phyloP scores from a whole-genome alignment of 345 rosid species.

The Camelina neglecta region DNA sequence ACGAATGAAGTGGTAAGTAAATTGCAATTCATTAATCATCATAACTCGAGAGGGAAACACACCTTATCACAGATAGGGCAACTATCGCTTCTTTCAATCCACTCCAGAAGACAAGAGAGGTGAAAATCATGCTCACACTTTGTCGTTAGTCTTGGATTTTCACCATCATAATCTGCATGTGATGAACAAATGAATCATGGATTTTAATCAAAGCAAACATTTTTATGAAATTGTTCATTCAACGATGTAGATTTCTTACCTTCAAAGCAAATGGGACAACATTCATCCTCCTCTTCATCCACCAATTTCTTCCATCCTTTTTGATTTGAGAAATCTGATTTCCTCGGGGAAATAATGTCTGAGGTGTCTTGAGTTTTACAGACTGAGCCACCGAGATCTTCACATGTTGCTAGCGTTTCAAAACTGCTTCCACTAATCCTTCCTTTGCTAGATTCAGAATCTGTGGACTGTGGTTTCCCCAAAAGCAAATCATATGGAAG shows the following conservation, averaged over 20 bases:
- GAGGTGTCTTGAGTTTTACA: constrained; percentile 55
- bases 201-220: neutral
- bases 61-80: constrained; percentile 97
- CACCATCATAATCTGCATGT: constrained; percentile 71
- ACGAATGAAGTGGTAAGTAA: neutral
- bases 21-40: constrained; percentile 1
- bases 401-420: constrained; percentile 47
- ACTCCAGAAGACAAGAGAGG: constrained; percentile 83
- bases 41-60: constrained; percentile 16
- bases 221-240: neutral
- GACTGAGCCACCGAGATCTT: constrained; percentile 46
- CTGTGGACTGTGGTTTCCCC: constrained; percentile 51
- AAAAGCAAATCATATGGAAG: constrained; percentile 69
- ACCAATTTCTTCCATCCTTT: constrained; percentile 28
- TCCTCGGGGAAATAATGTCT: constrained; percentile 53
- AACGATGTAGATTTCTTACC: constrained; percentile 45
- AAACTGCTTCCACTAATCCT: constrained; percentile 53
- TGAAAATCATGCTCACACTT: constrained; percentile 88
- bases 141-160: constrained; percentile 81
- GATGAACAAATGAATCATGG: constrained; percentile 15
- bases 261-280: constrained; percentile 90
- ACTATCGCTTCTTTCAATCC: constrained; percentile 89
- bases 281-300: constrained; percentile 75
- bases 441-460: constrained; percentile 31
- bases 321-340: constrained; percentile 52